Evolutionary conservation across 208 protist genomes (phyloP), one percentile per base, ranked within the genome.

Genomic region (Phytomonas serpens): DNA sequence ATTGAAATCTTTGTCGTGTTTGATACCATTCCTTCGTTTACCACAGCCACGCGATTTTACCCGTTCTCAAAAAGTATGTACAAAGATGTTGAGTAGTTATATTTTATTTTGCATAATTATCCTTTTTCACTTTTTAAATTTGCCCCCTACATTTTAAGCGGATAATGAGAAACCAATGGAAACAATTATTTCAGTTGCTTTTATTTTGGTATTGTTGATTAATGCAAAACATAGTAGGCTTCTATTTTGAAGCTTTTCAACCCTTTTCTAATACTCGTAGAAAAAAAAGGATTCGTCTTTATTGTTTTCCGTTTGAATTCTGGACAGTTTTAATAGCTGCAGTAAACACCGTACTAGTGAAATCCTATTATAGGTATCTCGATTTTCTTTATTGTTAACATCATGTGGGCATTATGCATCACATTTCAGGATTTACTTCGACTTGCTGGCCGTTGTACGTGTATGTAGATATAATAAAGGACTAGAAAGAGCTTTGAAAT

Each of bases 191-290:
- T 16, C 13, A 27, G 47, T 42, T 72, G 31, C 29, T 31, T 65
- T 40, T 57, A 37, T 57, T 36, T 68, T 64, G n/a, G 34, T 11
- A 40, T 9, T 42, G 19, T 34, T 76, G 36, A 65, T 47, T 47
- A 67, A 42, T 51, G 31, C 47, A n/a, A 47, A 67, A 61, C 31
- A 64, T 63, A 51, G 57, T 47, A 69, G 40, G 6, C 52, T 31
- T 38, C 61, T 69, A 27, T 36, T 71, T 62, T 70, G n/a, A 37
- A 31, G n/a, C 64, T 38, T 68, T 31, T 33, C 32, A 68, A 30
- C 23, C 64, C 23, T 68, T 37, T 37, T 70, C 33, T 69, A 31
- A 68, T 69, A 14, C 62, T 62, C 4, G 7, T 69, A 4, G n/a
- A n/a, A 27, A 29, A 34, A 61, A 40, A 14, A 4, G 29, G 11